Evolutionary conservation across 768 basidiomycete genomes (phyloP).

Genomic region (Amanita polypyramis): DNA sequence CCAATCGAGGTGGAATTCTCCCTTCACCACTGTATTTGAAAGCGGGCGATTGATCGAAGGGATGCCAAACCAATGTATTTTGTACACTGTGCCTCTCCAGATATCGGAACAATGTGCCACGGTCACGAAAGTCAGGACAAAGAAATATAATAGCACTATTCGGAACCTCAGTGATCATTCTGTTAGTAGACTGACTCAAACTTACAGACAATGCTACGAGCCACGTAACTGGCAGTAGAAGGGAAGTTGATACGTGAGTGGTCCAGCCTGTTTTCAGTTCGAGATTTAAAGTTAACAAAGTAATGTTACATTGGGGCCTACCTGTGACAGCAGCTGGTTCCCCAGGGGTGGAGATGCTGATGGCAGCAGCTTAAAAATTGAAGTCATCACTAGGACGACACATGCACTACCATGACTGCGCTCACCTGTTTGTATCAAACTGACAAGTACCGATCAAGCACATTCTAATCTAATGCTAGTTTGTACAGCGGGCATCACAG

Average conservation of each 20-base stretch:
- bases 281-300: not conserved
- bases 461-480: slow-evolving; percentile 41
- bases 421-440: slow-evolving; percentile 43
- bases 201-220: slow-evolving; percentile 35
- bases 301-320: not conserved
- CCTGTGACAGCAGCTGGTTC: not conserved
- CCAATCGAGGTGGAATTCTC: no score
- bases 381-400: not conserved
- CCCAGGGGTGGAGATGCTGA: not conserved
- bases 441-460: slow-evolving; percentile 40
- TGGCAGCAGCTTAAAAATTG: not conserved
- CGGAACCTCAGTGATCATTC: not conserved
- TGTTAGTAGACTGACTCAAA: not conserved
- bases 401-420: not conserved
- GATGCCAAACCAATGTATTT: slow-evolving; percentile 46
- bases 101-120: slow-evolving; percentile 40
- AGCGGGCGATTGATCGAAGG: not conserved
- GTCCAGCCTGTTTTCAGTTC: slow-evolving; percentile 19
- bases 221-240: slow-evolving; percentile 41
- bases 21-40: no score
- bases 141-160: slow-evolving; percentile 43
- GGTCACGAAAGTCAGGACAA: slow-evolving; percentile 36
- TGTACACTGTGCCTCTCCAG: slow-evolving; percentile 42
- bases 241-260: slow-evolving; percentile 35
- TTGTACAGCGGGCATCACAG: slow-evolving; percentile 24